Percentiles rank a stretch among this genome's conserved stretches.
Conservation (phyloP, 345 rosid genomes). For the Arabis alpina region DNA sequence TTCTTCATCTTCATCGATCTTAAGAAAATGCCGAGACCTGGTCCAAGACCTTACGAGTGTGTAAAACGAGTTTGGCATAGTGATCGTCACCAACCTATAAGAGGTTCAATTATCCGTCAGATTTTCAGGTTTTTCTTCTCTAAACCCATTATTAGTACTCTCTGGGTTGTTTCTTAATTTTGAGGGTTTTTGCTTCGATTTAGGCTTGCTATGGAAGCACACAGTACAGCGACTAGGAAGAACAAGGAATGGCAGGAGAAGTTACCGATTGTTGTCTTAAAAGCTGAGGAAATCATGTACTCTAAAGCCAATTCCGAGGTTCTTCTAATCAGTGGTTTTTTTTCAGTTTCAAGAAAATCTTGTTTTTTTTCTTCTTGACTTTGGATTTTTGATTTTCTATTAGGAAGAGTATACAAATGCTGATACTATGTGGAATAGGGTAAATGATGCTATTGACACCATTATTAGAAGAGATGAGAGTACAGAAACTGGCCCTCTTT, state of each 20-base stretch:
- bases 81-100: conserved; percentile 83
- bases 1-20: too few relatives aligned
- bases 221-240: conserved; percentile 65
- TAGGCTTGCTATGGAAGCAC: conserved; percentile 73
- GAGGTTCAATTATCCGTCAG: conserved; percentile 88
- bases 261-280: conserved; percentile 76
- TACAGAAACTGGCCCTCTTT: conserved; percentile 78
- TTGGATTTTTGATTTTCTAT: conserved; percentile 25
- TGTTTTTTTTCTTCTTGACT: too few relatives aligned
- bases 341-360: too few relatives aligned
- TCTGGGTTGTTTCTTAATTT: conserved; percentile 25
- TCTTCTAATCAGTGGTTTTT: too few relatives aligned
- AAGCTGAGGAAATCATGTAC: conserved; percentile 95
- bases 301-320: conserved; percentile 99
- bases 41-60: conserved; percentile 96
- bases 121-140: conserved; percentile 74
- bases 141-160: too few relatives aligned
- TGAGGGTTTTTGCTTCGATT: conserved; percentile 41
- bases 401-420: conserved; percentile 78
- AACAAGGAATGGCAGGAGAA: conserved; percentile 96
- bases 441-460: conserved; percentile 90
- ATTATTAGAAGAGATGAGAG: conserved; percentile 89
- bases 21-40: conserved; percentile 91
- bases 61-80: conserved; percentile 98
- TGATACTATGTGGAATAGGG: conserved; percentile 88